Percentiles rank a stretch among this genome's conserved stretches.
Conservation (phyloP, 768 basidiomycete species). For the Pisolithus albus region DNA sequence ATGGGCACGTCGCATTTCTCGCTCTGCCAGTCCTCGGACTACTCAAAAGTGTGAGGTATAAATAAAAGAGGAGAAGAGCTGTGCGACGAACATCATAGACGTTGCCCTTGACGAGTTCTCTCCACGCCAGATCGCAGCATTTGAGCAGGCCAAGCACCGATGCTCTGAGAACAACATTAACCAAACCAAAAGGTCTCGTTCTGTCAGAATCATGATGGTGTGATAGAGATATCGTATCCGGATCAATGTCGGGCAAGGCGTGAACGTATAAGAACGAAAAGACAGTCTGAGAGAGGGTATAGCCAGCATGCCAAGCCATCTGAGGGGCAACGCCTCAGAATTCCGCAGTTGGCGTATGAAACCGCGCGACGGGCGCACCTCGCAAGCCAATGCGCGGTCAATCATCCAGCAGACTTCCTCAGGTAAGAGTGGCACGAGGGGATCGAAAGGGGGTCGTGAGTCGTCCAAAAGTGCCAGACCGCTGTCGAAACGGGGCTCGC, state of each 20-base stretch:
- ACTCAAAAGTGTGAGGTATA: conserved; percentile 5
- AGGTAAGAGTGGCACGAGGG: conserved; percentile 54
- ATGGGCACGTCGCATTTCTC: conserved; percentile 83
- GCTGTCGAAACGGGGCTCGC: conserved; percentile 85
- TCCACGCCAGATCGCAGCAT: conserved; percentile 75
- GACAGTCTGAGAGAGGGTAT: conserved; percentile 79
- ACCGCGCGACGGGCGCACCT: conserved; percentile 43
- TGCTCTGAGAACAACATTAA: conserved; percentile 63
- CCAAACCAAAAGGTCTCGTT: conserved; percentile 50
- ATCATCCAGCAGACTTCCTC: conserved; percentile 87
- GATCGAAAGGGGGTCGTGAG: conserved; percentile 49
- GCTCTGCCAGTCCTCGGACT: conserved; percentile 86
- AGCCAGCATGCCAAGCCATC: conserved; percentile 87
- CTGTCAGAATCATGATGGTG: conserved; percentile 29
- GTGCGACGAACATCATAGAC: conserved; percentile 63
- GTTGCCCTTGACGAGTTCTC: conserved; percentile 69
- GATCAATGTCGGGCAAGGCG: conserved; percentile 51
- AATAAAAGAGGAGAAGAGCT: conserved; percentile 11
- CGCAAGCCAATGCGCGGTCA: conserved; percentile 68
- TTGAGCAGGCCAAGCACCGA: conserved; percentile 67
- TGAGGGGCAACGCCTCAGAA: conserved; percentile 27
- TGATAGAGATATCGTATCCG: conserved; percentile 37
- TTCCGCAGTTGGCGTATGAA: conserved; percentile 6
- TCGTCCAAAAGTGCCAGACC: conserved; percentile 50
- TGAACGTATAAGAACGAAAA: conserved; percentile 75